Evolutionary conservation across 805 yeast genomes (phyloP), one percentile per base, ranked within the genome.

Genomic region (Yarrowia phangngaensis): DNA sequence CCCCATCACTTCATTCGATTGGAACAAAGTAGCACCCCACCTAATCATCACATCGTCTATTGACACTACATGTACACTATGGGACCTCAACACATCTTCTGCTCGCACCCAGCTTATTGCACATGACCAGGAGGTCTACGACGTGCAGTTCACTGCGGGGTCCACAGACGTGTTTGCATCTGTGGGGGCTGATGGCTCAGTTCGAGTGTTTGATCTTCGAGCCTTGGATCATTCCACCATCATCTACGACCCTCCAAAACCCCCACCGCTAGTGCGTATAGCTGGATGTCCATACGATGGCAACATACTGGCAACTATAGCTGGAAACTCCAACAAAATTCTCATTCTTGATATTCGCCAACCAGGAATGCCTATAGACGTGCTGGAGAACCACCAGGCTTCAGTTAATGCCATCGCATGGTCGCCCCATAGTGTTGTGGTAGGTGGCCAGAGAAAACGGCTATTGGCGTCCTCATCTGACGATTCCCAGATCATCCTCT

Each of bases 41-140:
- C 64, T 79, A 29, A 74, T 88, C 15, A 82, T 92, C 27, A 86
- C 97, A 1, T 78, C 90, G 54, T 81, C 92, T 15, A 85, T 90
- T 8, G 98, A 92, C 66, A 92, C 98, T 1, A 92, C 98, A 0
- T 92, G 98, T 66, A 89, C 97, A 0, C 79, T 88, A 3, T 92
- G 98, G 97, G 97, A 92, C 65, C 64, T 88, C 23, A 65, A 71
- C 17, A 74, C 78, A 31, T 75, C 80, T 16, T 69, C 72, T 4
- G 95, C 95, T 12, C 84, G 83, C 61, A 90, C 97, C 1, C 97
- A 92, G 66, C 71, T 92, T 38, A 92, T 92, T 55, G 97, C 98
- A 0, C 98, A 92, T 65, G 98, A 92, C 63, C 79, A 82, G 55
- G 97, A 88, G 64, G 98, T 92, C 4, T 86, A 78, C 63, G 98